These are phyloP conservation scores for Capsella bursapastoris DNA, from an alignment of 345 rosid genomes.

Conservation along the genomic window DNA sequence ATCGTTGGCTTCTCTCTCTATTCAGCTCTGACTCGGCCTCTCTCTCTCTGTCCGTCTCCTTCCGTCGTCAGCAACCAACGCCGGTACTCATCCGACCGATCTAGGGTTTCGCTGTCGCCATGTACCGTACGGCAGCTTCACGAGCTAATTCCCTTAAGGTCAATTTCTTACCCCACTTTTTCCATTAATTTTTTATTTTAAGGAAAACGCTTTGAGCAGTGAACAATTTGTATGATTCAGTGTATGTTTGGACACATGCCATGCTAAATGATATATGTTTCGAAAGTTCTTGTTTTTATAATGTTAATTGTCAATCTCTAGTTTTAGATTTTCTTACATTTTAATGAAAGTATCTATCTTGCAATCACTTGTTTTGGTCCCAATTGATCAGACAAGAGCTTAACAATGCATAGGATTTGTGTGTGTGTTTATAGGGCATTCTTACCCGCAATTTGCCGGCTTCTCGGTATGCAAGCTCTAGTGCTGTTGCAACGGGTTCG, in stretches of 20 bases:
- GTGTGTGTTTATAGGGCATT: slow-evolving; percentile 30
- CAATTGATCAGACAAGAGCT: slow-evolving; percentile 25
- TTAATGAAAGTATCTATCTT: slow-evolving; percentile 12
- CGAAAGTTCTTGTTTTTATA: slow-evolving; percentile 4
- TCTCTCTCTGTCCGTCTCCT: not conserved
- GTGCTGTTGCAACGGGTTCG: slow-evolving; percentile 58
- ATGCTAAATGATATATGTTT: not conserved
- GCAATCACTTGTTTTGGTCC: not conserved
- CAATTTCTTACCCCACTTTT: slow-evolving; percentile 18
- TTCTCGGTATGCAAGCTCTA: slow-evolving; percentile 58
- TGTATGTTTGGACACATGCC: not conserved
- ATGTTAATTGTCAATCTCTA: not conserved
- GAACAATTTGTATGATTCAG: slow-evolving; percentile 21
- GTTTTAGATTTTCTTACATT: not conserved
- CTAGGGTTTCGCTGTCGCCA: slow-evolving; percentile 41
- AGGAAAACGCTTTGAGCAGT: slow-evolving; percentile 6
- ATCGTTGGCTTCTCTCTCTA: not conserved
- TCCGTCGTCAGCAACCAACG: slow-evolving; percentile 13
- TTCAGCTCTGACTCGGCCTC: slow-evolving; percentile 20
- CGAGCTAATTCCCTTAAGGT: slow-evolving; percentile 64
- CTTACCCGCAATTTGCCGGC: slow-evolving; percentile 32
- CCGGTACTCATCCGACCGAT: slow-evolving; percentile 33
- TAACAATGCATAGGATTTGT: not conserved
- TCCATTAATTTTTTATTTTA: not conserved
- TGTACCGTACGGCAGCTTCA: slow-evolving; percentile 62